Percentiles rank a stretch among this genome's conserved stretches.
phyloP scores from a whole-genome alignment of 129 eudicot species.

The Tanacetum coccineum region DNA sequence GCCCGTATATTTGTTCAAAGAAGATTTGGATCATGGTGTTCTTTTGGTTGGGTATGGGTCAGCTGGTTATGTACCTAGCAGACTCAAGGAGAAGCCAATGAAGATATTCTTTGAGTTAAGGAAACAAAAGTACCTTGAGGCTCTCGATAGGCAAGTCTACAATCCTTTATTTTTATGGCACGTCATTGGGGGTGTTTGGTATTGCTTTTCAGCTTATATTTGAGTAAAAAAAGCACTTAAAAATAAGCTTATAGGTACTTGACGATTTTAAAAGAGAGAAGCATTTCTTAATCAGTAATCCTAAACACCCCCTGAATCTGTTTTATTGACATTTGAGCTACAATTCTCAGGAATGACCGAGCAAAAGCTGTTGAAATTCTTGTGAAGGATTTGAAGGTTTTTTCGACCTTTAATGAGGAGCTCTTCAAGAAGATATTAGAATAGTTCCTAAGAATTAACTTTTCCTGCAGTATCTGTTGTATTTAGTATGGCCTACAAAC shows the following conservation, averaged over 20 bases:
- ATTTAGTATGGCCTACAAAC: constrained; percentile 80
- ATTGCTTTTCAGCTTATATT: neutral
- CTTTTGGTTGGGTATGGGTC: too few relatives aligned
- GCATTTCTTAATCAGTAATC: neutral
- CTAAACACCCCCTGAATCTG: too few relatives aligned
- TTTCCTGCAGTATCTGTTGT: constrained; percentile 80
- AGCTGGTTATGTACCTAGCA: too few relatives aligned
- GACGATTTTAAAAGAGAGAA: too few relatives aligned
- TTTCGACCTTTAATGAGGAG: neutral
- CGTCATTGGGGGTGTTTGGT: neutral
- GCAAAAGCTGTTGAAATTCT: neutral
- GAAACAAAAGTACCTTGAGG: constrained; percentile 80
- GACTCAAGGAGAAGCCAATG: too few relatives aligned
- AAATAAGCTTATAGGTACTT: too few relatives aligned
- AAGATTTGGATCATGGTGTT: too few relatives aligned
- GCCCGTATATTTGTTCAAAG: too few relatives aligned
- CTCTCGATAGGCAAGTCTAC: constrained; percentile 61
- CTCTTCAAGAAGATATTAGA: neutral
- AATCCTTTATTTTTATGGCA: constrained; percentile 16
- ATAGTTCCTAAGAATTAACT: too few relatives aligned
- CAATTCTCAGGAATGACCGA: neutral
- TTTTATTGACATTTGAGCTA: neutral
- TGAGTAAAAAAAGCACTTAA: too few relatives aligned
- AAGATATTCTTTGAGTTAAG: constrained; percentile 80
- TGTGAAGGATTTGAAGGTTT: neutral